Base-by-base conservation (phyloP, 2,329 filamentous ascomycete species). In the Talaromyces marneffei region DNA sequence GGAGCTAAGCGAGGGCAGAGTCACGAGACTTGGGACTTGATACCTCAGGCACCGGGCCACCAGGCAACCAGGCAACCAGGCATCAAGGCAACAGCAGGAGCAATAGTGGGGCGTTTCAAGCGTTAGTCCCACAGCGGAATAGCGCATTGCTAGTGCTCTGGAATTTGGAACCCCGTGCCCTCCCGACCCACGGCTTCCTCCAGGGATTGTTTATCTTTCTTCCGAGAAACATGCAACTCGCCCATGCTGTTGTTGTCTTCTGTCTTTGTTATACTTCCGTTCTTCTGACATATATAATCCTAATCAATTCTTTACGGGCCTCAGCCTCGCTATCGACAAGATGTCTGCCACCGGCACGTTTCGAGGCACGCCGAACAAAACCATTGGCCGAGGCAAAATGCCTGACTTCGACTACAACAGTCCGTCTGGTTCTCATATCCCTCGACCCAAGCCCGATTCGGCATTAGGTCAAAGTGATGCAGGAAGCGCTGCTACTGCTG, bases 401-500 rank as follows among this genome's bases (percentile, higher is more conserved):
- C 79, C 80, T 63, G 72, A 77, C 63, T 85, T 83, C 70, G 75
- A 78, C 66, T 61, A 58, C 59, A 81, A 53, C 46, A 82, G 79
- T 70, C 80, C 82, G 52, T 60, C 60, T 27, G 62, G 68, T 57
- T 87, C 84, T 58, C 78, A 78, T 72, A 87, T 88, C 70, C 85
- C 83, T 66, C 82, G 85, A 65, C 85, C 85, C 59, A 83, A 85
- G 66, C 78, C 84, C 58, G 85, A 87, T 53, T 67, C 70, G 53
- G 35, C 60, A 14, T 12, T 55, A 16, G 75, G 79, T 61, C 67
- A 70, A 20, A 84, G 81, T 71, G 85, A 87, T 70, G 78, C 79
- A 59, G 78, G 76, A 63, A 80, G 75, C 65, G 87, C 89, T 42
- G 85, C 97, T 79, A 97, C 91, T 79, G 90, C 92, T 69, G 73